Conservation (phyloP, 345 rosid genomes). For the Populus deltoides region DNA sequence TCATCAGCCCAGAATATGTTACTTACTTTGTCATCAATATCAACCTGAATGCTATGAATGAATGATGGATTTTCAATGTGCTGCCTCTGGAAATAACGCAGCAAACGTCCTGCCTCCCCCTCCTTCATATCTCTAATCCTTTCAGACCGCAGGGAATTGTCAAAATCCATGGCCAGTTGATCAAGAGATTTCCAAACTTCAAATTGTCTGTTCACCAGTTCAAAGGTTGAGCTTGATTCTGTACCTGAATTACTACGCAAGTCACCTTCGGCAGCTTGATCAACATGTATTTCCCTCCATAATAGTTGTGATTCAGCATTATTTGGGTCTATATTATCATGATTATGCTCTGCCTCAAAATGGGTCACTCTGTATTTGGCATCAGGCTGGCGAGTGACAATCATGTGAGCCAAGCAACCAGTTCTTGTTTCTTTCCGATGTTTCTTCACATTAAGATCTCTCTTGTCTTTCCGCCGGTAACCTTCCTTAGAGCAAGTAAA, state of each 20-base stretch:
- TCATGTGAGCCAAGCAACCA: slow-evolving; percentile 39
- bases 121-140: slow-evolving; percentile 28
- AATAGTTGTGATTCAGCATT: slow-evolving; percentile 5
- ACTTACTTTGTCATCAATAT: slow-evolving; percentile 34
- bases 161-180: slow-evolving; percentile 18
- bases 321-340: slow-evolving; percentile 22
- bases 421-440: slow-evolving; percentile 38
- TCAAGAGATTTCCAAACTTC: slow-evolving; percentile 28
- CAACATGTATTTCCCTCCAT: slow-evolving; percentile 23
- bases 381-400: slow-evolving; percentile 35
- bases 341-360: slow-evolving; percentile 41
- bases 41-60: slow-evolving; percentile 30
- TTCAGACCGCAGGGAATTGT: slow-evolving; percentile 27
- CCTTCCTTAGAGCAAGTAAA: slow-evolving; percentile 44
- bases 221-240: slow-evolving; percentile 9
- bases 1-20: slow-evolving; percentile 45
- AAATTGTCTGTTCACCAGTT: slow-evolving; percentile 7
- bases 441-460: slow-evolving; percentile 29
- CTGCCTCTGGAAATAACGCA: slow-evolving; percentile 37
- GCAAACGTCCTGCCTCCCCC: slow-evolving; percentile 36
- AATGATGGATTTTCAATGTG: slow-evolving; percentile 30
- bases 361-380: slow-evolving; percentile 37
- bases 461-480: slow-evolving; percentile 34
- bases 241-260: slow-evolving; percentile 9
- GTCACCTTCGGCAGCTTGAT: slow-evolving; percentile 21